Percentiles rank a stretch among this genome's conserved stretches.
phyloP scores from a whole-genome alignment of 208 protist species.

The Naegleria fowleri region DNA sequence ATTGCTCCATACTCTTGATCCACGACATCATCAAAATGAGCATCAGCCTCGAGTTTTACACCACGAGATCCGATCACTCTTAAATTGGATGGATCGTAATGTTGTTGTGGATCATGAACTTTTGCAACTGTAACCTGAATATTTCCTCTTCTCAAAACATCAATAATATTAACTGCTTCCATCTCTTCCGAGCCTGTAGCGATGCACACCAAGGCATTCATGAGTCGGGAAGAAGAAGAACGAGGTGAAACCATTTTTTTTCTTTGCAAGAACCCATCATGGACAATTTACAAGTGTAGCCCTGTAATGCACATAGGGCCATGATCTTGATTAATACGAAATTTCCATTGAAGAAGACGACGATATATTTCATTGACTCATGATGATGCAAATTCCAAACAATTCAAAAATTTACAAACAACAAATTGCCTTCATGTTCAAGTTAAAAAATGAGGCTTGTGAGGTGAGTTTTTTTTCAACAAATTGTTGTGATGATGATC shows the following conservation, averaged over 20 bases:
- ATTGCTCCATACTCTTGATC: constrained; percentile 36
- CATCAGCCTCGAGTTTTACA: constrained; percentile 34
- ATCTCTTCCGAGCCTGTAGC: constrained; percentile 47
- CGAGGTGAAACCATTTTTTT: neutral
- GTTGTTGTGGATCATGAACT: neutral
- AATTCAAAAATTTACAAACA: no score
- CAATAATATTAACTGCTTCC: constrained; percentile 43
- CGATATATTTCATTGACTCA: no score
- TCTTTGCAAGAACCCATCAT: no score
- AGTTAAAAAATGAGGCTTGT: neutral
- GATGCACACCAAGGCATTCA: constrained; percentile 40
- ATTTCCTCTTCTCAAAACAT: constrained; percentile 40
- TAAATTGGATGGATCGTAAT: neutral
- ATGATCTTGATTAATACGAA: no score
- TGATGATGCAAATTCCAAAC: no score
- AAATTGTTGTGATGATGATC: neutral
- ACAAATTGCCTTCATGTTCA: no score
- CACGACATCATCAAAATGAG: neutral
- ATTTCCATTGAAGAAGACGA: no score
- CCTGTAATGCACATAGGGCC: no score
- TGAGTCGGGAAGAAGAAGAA: neutral
- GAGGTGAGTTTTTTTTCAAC: neutral
- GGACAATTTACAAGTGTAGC: no score
- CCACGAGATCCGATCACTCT: neutral
- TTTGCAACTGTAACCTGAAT: constrained; percentile 41